Percentiles rank a stretch among this genome's conserved stretches.
phyloP scores from a whole-genome alignment of 768 basidiomycete genomes.

The Rickenella mellea region DNA sequence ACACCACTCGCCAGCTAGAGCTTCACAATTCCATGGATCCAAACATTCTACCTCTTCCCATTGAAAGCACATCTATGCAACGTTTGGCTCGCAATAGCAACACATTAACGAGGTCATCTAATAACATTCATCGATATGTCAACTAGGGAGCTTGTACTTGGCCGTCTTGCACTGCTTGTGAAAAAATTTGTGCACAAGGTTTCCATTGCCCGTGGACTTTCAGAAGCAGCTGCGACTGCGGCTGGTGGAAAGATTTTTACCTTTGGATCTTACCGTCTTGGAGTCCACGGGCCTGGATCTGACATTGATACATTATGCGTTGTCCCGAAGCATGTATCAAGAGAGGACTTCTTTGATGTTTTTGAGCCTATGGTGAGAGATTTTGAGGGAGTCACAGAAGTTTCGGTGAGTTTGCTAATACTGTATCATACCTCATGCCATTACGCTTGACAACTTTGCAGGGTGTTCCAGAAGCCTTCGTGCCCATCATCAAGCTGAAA shows the following conservation, averaged over 20 bases:
- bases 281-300: slow-evolving; percentile 90
- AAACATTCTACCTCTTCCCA: slow-evolving; percentile 3
- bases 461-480: slow-evolving; percentile 96
- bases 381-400: slow-evolving; percentile 76
- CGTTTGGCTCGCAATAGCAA: not conserved
- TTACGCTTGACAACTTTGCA: slow-evolving; percentile 22
- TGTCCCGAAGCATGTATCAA: slow-evolving; percentile 90
- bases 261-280: slow-evolving; percentile 95
- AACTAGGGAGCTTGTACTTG: slow-evolving; percentile 94
- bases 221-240: slow-evolving; percentile 76
- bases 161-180: slow-evolving; percentile 79
- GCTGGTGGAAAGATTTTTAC: slow-evolving; percentile 99
- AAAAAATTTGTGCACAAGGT: slow-evolving; percentile 88
- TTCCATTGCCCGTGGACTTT: slow-evolving; percentile 69
- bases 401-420: slow-evolving; percentile 46
- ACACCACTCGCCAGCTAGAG: no score
- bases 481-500: slow-evolving; percentile 89
- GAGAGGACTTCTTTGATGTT: slow-evolving; percentile 91
- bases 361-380: slow-evolving; percentile 86
- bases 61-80: not conserved
- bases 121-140: no score
- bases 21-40: slow-evolving; percentile 1
- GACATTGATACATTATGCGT: slow-evolving; percentile 99
- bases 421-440: not conserved
- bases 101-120: no score